Evolutionary conservation across 345 rosid genomes (phyloP).

Genomic region (Eucalyptus pauciflora): DNA sequence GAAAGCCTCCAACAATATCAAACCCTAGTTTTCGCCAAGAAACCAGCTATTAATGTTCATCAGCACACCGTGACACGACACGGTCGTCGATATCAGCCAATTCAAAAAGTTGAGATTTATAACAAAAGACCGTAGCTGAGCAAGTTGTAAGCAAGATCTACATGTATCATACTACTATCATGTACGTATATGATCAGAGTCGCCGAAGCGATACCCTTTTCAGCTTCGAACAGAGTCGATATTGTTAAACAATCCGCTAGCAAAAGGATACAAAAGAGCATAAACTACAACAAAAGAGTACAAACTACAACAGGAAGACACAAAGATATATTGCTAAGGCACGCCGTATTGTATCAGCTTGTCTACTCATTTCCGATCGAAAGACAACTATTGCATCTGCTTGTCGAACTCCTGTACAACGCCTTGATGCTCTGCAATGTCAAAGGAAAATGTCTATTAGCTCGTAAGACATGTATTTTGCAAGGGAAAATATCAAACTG

Average conservation of each 20-base stretch:
- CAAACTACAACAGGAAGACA: background rate
- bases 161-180: background rate
- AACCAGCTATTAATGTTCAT: background rate
- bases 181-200: no score
- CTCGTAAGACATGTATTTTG: background rate
- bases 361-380: background rate
- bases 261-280: background rate
- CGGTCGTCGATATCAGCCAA: background rate
- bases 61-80: background rate
- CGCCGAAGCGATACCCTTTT: background rate
- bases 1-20: no score
- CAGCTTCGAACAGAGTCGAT: background rate
- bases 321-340: background rate
- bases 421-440: constrained; percentile 42
- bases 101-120: background rate
- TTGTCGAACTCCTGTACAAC: constrained; percentile 41
- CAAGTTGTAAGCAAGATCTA: background rate
- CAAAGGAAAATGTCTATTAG: background rate
- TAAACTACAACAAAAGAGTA: background rate
- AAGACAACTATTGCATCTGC: background rate
- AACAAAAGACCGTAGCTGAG: background rate
- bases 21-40: background rate
- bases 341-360: background rate
- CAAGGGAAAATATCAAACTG: background rate
- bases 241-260: background rate